These are phyloP conservation scores for Dioscorea dumetorum DNA, from an alignment of 106 monocot species.

Conservation along the genomic window DNA sequence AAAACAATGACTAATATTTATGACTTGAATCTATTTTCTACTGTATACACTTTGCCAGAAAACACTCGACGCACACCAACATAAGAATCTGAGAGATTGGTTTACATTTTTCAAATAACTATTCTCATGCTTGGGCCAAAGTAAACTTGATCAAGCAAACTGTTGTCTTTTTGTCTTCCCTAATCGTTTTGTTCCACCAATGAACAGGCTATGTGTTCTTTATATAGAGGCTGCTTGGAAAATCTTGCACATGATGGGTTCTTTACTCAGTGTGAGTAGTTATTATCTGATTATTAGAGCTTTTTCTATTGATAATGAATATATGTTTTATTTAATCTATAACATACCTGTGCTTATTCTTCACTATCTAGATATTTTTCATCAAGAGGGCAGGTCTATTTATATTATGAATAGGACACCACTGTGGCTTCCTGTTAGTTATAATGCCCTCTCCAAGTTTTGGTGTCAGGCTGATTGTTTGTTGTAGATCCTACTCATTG, in stretches of 20 bases:
- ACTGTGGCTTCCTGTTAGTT: too few relatives aligned
- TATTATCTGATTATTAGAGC: too few relatives aligned
- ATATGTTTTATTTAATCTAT: too few relatives aligned
- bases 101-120: background rate
- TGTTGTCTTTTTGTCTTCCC: background rate
- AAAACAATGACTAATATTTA: constrained; percentile 68
- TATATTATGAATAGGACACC: too few relatives aligned
- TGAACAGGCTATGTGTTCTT: constrained; percentile 47
- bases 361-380: too few relatives aligned
- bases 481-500: too few relatives aligned
- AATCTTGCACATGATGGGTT: too few relatives aligned
- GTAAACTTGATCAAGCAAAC: background rate
- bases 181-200: background rate
- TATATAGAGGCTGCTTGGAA: constrained; percentile 75
- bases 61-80: constrained; percentile 32
- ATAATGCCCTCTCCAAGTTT: too few relatives aligned
- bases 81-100: constrained; percentile 57
- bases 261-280: constrained; percentile 44
- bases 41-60: constrained; percentile 68
- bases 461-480: too few relatives aligned
- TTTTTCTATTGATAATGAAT: too few relatives aligned
- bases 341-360: too few relatives aligned
- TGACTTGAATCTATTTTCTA: constrained; percentile 71
- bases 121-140: background rate
- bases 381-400: too few relatives aligned